Base-by-base conservation (phyloP, 495 filamentous ascomycete species). In the Aspergillus ostianus region DNA sequence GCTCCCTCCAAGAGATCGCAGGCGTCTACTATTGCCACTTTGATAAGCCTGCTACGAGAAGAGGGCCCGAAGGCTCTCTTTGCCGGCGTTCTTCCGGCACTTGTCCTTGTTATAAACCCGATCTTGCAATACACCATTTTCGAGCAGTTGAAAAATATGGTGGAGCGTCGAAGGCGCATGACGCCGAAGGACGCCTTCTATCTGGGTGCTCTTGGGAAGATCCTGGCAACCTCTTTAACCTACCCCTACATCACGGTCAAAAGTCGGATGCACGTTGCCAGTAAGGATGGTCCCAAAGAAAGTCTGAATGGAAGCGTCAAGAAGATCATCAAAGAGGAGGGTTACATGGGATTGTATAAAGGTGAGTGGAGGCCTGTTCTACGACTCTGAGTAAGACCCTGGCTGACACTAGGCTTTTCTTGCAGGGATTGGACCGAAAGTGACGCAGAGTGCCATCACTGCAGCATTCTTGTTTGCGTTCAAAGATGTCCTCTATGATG, bases 221-320 rank as follows among this genome's bases (percentile, higher is more conserved):
- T 99, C 55, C 80, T 96, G 56, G 95, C 94, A 20, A 99, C 94
- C 10, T 86, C 80, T 23, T 88, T 98, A 62, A 99, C 94, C 13
- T 99, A 99, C 70, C 94, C 94, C 20, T 99, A 99, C 62, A 98
- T 97, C 70, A 98, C 94, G 1, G 87, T 99, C 55, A 99, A 99
- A 84, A 93, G 91, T 70, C 83, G 87, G 61, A 94, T 95, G 90
- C 94, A 99, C 75, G 90, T 99, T 47, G 92, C 91, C 20, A 84
- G 80, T 64, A 82, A 81, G 58, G 83, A 85, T 62, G 80, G 79
- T 6, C 81, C 80, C 5, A 87, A 86, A 67, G 85, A 91, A 73
- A 86, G 85, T 60, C 85, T 98, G 80, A 78, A 85, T 26, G 80
- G 82, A 63, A 90, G 84, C 32, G 79, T 99, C 63, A 84, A 81